Conservation (phyloP, 345 rosid genomes). For the Eucalyptus melliodora region DNA sequence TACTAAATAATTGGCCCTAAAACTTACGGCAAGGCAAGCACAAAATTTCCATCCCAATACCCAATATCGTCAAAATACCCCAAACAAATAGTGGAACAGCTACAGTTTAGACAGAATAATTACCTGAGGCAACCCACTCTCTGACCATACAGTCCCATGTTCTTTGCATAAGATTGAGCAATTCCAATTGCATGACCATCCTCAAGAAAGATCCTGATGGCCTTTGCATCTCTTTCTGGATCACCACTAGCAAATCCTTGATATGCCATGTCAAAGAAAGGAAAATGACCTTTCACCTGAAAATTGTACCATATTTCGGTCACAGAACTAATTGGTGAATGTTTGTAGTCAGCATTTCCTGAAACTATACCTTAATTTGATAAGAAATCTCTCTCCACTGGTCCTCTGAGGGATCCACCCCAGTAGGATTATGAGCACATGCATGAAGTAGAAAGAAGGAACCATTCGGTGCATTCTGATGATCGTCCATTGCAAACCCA, state of each 20-base stretch:
- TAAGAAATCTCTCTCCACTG: constrained; percentile 93
- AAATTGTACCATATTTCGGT: neutral
- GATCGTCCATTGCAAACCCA: neutral
- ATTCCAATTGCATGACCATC: constrained; percentile 91
- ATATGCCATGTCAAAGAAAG: constrained; percentile 97
- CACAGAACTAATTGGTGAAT: neutral
- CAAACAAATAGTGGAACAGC: neutral
- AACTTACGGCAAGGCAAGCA: neutral
- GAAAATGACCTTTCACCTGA: constrained; percentile 75
- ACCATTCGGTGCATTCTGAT: constrained; percentile 81
- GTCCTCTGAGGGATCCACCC: constrained; percentile 91
- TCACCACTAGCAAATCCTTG: constrained; percentile 99
- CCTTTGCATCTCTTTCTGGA: constrained; percentile 88
- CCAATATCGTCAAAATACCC: neutral
- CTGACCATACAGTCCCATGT: constrained; percentile 99
- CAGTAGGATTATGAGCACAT: constrained; percentile 93
- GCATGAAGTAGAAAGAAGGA: constrained; percentile 94
- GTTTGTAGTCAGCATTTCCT: neutral
- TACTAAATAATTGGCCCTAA: neutral
- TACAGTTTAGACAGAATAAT: neutral
- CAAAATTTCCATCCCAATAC: neutral
- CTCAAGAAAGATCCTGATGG: constrained; percentile 86
- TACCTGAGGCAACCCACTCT: constrained; percentile 98
- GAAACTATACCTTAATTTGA: constrained; percentile 49
- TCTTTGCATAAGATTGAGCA: constrained; percentile 92